These are phyloP conservation scores for Pyrenophora tritici-repentis DNA, from an alignment of 2,329 filamentous ascomycete genomes.

Conservation along the genomic window DNA sequence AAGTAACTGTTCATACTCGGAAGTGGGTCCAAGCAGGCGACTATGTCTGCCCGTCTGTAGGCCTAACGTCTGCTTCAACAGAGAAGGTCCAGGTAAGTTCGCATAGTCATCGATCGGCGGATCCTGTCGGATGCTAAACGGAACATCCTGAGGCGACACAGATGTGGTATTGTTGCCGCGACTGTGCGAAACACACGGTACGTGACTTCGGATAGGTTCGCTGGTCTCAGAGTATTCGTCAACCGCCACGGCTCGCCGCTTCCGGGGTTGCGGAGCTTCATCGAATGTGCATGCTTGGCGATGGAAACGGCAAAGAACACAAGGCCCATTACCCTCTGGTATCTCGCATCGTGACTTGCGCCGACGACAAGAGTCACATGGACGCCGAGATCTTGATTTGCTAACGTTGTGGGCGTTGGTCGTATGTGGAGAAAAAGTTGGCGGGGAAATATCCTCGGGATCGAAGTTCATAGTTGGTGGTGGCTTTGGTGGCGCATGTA, in stretches of 20 bases:
- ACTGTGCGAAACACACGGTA: constrained; percentile 1
- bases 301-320: constrained; percentile 69
- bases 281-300: constrained; percentile 70
- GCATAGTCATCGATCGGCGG: constrained; percentile 40
- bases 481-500: neutral
- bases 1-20: constrained; percentile 36
- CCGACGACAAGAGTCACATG: constrained; percentile 70
- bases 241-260: constrained; percentile 60
- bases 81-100: constrained; percentile 40
- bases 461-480: constrained; percentile 20
- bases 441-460: constrained; percentile 18
- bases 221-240: constrained; percentile 10
- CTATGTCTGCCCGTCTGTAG: constrained; percentile 41
- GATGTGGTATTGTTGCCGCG: neutral
- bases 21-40: constrained; percentile 35
- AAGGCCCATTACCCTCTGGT: constrained; percentile 67
- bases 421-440: constrained; percentile 13
- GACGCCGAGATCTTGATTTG: constrained; percentile 46
- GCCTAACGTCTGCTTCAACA: constrained; percentile 44
- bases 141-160: constrained; percentile 15
- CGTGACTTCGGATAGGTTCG: neutral
- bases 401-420: constrained; percentile 4
- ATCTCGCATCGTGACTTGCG: constrained; percentile 70
- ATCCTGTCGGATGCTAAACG: constrained; percentile 28
- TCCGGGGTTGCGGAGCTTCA: constrained; percentile 69